These are phyloP conservation scores for Penicillium crustosum DNA, from an alignment of 2,329 filamentous ascomycete species.

Conservation along the genomic window DNA sequence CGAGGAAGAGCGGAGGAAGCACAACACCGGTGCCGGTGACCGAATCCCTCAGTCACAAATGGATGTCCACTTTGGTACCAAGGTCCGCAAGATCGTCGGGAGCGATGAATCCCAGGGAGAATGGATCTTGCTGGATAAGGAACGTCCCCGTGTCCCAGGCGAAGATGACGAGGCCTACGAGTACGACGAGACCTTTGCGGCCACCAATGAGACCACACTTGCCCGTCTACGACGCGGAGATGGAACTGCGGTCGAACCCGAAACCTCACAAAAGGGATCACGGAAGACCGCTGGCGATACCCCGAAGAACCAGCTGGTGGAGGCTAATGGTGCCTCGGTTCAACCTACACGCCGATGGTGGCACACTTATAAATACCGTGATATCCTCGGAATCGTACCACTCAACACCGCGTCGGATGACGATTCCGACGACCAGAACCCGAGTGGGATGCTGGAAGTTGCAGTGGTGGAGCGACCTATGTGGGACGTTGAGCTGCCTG, in stretches of 20 bases:
- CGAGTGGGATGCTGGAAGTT: slow-evolving; percentile 59
- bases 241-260: slow-evolving; percentile 20
- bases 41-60: slow-evolving; percentile 48
- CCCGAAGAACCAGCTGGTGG: slow-evolving; percentile 28
- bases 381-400: slow-evolving; percentile 75
- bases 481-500: slow-evolving; percentile 77
- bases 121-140: slow-evolving; percentile 36
- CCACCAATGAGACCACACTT: slow-evolving; percentile 32
- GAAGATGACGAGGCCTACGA: slow-evolving; percentile 38
- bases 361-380: slow-evolving; percentile 89
- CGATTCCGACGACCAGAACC: slow-evolving; percentile 33
- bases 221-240: slow-evolving; percentile 34
- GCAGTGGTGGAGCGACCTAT: slow-evolving; percentile 83
- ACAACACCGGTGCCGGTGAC: slow-evolving; percentile 58
- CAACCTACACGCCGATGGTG: slow-evolving; percentile 53
- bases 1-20: slow-evolving; percentile 46
- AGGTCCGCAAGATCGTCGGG: slow-evolving; percentile 50
- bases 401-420: slow-evolving; percentile 45
- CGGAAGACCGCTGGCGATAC: slow-evolving; percentile 20
- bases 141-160: slow-evolving; percentile 24
- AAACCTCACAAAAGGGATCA: slow-evolving; percentile 22
- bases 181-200: slow-evolving; percentile 34
- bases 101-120: slow-evolving; percentile 38
- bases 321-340: slow-evolving; percentile 27
- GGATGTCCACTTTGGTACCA: slow-evolving; percentile 46